Evolutionary conservation across 148 eudicot species (phyloP).

Genomic region (Gaultheria prostrata): DNA sequence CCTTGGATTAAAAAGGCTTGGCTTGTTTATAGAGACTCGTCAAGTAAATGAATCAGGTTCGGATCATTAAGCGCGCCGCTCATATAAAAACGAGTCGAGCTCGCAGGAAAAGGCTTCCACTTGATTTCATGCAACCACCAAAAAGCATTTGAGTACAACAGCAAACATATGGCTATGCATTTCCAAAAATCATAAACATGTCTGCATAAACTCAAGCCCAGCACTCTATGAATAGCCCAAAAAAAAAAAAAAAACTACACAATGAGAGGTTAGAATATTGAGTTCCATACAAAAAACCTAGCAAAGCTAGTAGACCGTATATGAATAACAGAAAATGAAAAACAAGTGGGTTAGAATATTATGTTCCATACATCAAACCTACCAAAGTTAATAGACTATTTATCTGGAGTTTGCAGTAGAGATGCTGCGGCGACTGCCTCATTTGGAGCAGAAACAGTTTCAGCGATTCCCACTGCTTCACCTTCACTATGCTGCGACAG

Average conservation of each 20-base stretch:
- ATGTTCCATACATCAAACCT: neutral
- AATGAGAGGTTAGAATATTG: neutral
- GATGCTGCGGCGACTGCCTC: neutral
- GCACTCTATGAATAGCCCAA: neutral
- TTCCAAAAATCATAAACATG: too few relatives aligned
- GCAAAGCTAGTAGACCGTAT: neutral
- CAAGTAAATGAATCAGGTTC: too few relatives aligned
- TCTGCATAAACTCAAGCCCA: neutral
- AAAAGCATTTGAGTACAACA: too few relatives aligned
- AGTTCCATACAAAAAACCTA: neutral
- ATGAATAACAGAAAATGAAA: neutral
- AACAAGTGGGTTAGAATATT: neutral
- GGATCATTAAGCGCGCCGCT: too few relatives aligned
- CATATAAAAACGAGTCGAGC: too few relatives aligned
- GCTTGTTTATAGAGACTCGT: too few relatives aligned
- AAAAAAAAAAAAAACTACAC: neutral
- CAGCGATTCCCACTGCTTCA: neutral
- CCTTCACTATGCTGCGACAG: constrained; percentile 8
- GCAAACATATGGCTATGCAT: too few relatives aligned
- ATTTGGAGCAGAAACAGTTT: constrained; percentile 9
- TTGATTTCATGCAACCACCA: too few relatives aligned
- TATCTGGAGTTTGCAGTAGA: neutral
- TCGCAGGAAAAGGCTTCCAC: too few relatives aligned
- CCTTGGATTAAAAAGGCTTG: too few relatives aligned
- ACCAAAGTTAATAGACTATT: neutral